A percentile compares a stretch with the other conserved stretches of the same genome.
Evolutionary conservation across 805 yeast genomes (phyloP).

Genomic region (Candida fluviatilis): DNA sequence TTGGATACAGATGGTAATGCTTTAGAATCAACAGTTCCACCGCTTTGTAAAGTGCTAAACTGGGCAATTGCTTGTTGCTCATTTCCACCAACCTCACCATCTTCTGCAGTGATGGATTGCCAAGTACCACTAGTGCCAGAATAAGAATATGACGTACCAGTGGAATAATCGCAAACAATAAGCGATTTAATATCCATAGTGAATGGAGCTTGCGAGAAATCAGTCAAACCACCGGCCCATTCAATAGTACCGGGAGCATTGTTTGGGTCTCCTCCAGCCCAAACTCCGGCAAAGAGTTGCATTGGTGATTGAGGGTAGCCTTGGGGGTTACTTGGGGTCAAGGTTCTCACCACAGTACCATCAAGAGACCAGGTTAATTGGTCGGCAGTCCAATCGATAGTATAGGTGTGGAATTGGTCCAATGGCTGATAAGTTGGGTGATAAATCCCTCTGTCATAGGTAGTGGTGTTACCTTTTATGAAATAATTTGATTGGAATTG

Average conservation of each 20-base stretch:
- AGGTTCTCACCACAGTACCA: constrained; percentile 62
- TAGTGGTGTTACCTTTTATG: constrained; percentile 72
- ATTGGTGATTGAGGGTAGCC: constrained; percentile 95
- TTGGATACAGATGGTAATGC: constrained; percentile 3
- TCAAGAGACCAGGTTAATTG: constrained; percentile 68
- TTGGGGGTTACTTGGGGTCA: constrained; percentile 46
- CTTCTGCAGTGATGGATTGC: constrained; percentile 53
- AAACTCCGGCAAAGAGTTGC: constrained; percentile 61
- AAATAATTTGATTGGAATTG: constrained; percentile 79
- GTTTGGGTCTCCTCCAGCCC: constrained; percentile 80
- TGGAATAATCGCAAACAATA: constrained; percentile 64
- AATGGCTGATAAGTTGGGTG: constrained; percentile 58
- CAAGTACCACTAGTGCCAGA: constrained; percentile 53
- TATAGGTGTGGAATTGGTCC: constrained; percentile 64
- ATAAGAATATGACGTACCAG: constrained; percentile 57
- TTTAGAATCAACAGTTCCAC: constrained; percentile 21
- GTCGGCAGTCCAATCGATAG: constrained; percentile 78
- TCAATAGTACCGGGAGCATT: constrained; percentile 66
- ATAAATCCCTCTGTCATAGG: constrained; percentile 77
- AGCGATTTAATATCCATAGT: constrained; percentile 58
- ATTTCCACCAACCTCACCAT: constrained; percentile 64
- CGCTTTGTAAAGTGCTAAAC: constrained; percentile 28
- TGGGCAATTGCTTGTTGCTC: constrained; percentile 35
- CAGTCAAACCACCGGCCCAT: constrained; percentile 80
- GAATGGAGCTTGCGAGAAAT: constrained; percentile 64